Evolutionary conservation across 176 grass and related monocot species (phyloP).

Genomic region (Carex pumila): DNA sequence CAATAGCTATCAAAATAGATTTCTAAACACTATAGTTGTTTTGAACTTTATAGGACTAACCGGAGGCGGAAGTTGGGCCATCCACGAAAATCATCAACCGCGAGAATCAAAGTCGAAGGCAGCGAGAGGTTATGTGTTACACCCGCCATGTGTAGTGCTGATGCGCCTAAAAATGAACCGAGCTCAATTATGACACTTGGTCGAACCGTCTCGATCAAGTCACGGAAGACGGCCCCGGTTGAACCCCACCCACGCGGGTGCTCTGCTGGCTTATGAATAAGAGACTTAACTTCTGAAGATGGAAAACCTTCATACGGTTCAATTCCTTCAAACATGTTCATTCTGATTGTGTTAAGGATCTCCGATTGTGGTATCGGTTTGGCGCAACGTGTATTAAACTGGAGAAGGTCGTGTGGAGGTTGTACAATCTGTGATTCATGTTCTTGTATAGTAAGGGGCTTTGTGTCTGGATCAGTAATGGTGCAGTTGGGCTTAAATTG

Average conservation of each 20-base stretch:
- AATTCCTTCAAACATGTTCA: slow-evolving; percentile 58
- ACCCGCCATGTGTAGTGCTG: slow-evolving; percentile 91
- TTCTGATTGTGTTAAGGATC: slow-evolving; percentile 43
- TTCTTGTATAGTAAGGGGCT: neutral
- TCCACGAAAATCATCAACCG: slow-evolving; percentile 91
- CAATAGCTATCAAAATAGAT: neutral
- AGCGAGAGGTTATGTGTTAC: slow-evolving; percentile 63
- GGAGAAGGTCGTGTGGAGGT: slow-evolving; percentile 65
- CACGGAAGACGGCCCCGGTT: slow-evolving; percentile 66
- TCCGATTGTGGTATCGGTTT: slow-evolving; percentile 33
- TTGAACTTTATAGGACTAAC: slow-evolving; percentile 1
- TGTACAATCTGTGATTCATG: neutral
- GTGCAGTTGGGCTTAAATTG: slow-evolving; percentile 21
- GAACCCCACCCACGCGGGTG: slow-evolving; percentile 88
- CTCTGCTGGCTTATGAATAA: slow-evolving; percentile 41
- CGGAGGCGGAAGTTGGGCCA: slow-evolving; percentile 72
- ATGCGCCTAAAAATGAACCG: slow-evolving; percentile 89
- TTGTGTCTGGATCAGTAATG: slow-evolving; percentile 23
- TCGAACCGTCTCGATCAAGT: slow-evolving; percentile 56
- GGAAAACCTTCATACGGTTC: slow-evolving; percentile 74
- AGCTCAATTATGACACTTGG: slow-evolving; percentile 78
- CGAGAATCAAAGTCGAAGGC: slow-evolving; percentile 59
- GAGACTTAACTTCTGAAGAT: slow-evolving; percentile 25
- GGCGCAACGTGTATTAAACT: slow-evolving; percentile 50
- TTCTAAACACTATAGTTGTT: neutral